Conservation (phyloP, 441 rosid species). For the Geranium incanum region DNA sequence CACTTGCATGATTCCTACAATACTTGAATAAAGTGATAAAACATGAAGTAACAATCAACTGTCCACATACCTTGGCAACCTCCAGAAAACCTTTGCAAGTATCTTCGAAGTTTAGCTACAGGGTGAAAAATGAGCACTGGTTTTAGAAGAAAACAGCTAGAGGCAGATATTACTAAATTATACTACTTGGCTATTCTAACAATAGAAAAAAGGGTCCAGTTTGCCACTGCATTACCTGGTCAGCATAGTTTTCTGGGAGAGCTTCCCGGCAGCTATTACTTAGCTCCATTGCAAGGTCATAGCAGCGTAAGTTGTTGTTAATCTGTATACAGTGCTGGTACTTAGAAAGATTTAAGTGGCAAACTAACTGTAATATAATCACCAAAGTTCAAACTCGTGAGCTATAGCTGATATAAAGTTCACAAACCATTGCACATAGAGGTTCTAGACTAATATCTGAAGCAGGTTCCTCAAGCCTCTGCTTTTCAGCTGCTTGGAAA, state of each 20-base stretch:
- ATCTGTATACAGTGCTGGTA: constrained; percentile 36
- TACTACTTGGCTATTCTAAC: background rate
- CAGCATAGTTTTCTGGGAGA: constrained; percentile 90
- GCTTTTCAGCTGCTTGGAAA: constrained; percentile 93
- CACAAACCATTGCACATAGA: constrained; percentile 89
- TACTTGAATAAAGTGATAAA: background rate
- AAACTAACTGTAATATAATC: constrained; percentile 8
- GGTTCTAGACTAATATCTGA: constrained; percentile 95
- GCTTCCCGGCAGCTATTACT: constrained; percentile 89
- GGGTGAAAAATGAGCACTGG: constrained; percentile 21
- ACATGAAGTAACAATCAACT: background rate
- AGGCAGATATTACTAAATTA: background rate
- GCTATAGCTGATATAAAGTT: constrained; percentile 14
- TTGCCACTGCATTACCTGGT: constrained; percentile 49
- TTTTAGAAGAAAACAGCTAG: constrained; percentile 12
- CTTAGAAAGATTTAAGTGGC: constrained; percentile 5
- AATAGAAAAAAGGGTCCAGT: background rate
- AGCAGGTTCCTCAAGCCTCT: constrained; percentile 84
- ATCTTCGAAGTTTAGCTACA: constrained; percentile 94
- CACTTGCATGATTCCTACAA: background rate
- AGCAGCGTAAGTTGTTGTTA: constrained; percentile 96
- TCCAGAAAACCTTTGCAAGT: constrained; percentile 98
- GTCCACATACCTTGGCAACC: constrained; percentile 76
- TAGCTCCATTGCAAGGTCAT: constrained; percentile 96
- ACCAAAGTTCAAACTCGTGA: constrained; percentile 14